Evolutionary conservation across 2,329 filamentous ascomycete species (phyloP).

Genomic region (Aspergillus viridinutans): DNA sequence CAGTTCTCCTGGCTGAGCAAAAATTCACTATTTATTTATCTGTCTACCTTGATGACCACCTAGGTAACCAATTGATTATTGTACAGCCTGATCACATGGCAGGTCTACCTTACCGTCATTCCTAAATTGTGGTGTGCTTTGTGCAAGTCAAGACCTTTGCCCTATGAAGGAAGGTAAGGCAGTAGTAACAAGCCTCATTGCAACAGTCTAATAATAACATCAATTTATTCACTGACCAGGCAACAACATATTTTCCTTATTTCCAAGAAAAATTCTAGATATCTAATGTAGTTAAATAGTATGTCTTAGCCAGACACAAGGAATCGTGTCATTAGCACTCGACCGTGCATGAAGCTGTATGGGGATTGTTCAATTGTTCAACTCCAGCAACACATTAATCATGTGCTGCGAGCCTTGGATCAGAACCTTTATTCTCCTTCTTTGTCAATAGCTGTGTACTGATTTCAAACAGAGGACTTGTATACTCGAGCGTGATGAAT

Average conservation of each 20-base stretch:
- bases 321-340: not conserved
- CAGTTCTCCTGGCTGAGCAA: no score
- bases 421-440: not conserved
- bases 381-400: not conserved
- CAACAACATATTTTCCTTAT: not conserved
- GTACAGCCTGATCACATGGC: no score
- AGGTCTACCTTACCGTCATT: no score
- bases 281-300: no score
- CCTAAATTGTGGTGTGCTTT: no score
- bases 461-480: not conserved
- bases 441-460: not conserved
- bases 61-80: no score
- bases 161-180: no score
- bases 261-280: no score
- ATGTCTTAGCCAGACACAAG: not conserved
- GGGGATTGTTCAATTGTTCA: not conserved
- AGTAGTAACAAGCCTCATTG: not conserved
- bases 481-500: not conserved
- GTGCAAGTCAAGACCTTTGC: no score
- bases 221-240: not conserved
- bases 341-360: not conserved
- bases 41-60: no score
- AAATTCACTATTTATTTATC: no score
- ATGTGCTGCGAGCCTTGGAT: not conserved
- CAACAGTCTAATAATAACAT: not conserved